These are phyloP conservation scores for Tulasnella sp. DNA, from an alignment of 768 basidiomycete species.

Conservation along the genomic window DNA sequence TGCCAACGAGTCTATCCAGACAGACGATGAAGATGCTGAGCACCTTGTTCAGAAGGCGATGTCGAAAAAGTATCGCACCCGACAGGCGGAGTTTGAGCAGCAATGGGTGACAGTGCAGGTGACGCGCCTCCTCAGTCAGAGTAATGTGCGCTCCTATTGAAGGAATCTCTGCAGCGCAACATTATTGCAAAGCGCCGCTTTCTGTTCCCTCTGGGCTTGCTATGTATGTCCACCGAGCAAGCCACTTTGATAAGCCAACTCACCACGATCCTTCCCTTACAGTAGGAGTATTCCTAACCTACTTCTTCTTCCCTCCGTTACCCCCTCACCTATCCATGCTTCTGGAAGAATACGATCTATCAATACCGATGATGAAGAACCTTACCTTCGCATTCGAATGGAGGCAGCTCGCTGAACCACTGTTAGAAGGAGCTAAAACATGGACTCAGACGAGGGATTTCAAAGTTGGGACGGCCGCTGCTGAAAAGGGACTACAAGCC, in stretches of 20 bases:
- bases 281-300: conserved; percentile 67
- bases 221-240: conserved; percentile 44
- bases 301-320: conserved; percentile 65
- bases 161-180: conserved; percentile 12
- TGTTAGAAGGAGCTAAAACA: conserved; percentile 80
- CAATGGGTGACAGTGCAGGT: conserved; percentile 16
- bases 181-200: conserved; percentile 43
- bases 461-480: conserved; percentile 51
- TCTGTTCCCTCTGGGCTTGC: conserved; percentile 69
- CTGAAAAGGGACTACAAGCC: conserved; percentile 45
- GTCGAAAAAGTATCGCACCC: background rate
- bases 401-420: conserved; percentile 58
- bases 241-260: conserved; percentile 2
- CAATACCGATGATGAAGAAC: conserved; percentile 50
- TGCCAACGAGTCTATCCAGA: conserved; percentile 22
- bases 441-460: conserved; percentile 78
- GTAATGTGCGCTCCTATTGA: background rate
- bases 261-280: background rate
- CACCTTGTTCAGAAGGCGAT: background rate
- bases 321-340: conserved; percentile 64
- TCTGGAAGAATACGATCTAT: conserved; percentile 67
- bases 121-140: background rate
- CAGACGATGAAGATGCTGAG: conserved; percentile 20
- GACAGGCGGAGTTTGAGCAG: background rate
- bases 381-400: conserved; percentile 60